Percentiles rank a stretch among this genome's conserved stretches.
These are phyloP conservation scores for Periconia sp. DNA, from an alignment of 2,329 filamentous ascomycete species.

Conservation along the genomic window DNA sequence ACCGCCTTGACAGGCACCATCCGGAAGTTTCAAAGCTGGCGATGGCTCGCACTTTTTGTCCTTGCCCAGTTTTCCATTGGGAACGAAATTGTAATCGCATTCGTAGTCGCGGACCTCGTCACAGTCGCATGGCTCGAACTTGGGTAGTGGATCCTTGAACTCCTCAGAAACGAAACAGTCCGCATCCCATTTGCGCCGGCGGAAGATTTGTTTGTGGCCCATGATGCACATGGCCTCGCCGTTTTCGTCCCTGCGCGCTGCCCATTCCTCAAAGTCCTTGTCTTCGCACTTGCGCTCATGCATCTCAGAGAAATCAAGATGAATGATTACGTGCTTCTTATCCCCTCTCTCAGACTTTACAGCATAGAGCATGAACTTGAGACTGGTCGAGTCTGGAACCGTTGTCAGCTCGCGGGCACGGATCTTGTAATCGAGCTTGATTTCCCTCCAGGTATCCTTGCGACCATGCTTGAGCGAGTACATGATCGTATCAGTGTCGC, in stretches of 20 bases:
- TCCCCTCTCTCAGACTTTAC: slow-evolving; percentile 44
- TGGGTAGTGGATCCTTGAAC: slow-evolving; percentile 74
- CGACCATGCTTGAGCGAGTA: slow-evolving; percentile 92
- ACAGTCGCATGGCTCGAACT: slow-evolving; percentile 78
- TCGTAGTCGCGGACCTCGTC: slow-evolving; percentile 79
- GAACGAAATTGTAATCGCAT: slow-evolving; percentile 90
- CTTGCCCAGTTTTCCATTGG: slow-evolving; percentile 29
- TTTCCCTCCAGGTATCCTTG: slow-evolving; percentile 66
- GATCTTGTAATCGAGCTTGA: slow-evolving; percentile 71
- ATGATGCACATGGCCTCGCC: slow-evolving; percentile 86
- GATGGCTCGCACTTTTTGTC: slow-evolving; percentile 70
- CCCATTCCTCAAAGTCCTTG: slow-evolving; percentile 84
- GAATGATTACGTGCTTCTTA: slow-evolving; percentile 65
- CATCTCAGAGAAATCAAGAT: slow-evolving; percentile 81
- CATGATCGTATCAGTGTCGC: slow-evolving; percentile 62
- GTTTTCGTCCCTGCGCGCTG: slow-evolving; percentile 77
- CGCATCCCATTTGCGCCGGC: slow-evolving; percentile 79
- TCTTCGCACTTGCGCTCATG: slow-evolving; percentile 77
- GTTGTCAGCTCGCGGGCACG: slow-evolving; percentile 77
- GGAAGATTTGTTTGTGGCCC: slow-evolving; percentile 90
- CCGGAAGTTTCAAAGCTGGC: slow-evolving; percentile 65
- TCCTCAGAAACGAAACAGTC: slow-evolving; percentile 87
- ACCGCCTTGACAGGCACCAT: slow-evolving; percentile 71
- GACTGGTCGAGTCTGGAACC: slow-evolving; percentile 85
- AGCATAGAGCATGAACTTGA: slow-evolving; percentile 84